Evolutionary conservation across 2,329 filamentous ascomycete species (phyloP), one percentile per base, ranked within the genome.

Genomic region (Didymella lethalis): DNA sequence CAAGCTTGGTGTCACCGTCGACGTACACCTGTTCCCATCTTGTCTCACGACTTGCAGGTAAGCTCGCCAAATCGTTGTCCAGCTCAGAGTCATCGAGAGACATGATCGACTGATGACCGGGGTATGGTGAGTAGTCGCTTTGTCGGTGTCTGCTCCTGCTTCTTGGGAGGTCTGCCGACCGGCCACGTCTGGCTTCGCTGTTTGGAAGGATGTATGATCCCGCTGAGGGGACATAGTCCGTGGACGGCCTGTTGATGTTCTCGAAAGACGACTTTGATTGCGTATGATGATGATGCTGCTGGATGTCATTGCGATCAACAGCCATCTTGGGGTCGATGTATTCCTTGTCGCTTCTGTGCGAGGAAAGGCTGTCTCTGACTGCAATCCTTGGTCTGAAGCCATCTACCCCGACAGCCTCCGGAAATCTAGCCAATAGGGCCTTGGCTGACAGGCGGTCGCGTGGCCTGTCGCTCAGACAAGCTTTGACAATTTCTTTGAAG

Each of bases 401-500:
- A 10, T 54, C 55, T 4, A 66, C 48, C n/a, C 59, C 23, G 10
- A 52, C 18, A 11, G 60, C 46, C 3, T 75, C 65, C 0, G 78
- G 78, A 43, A 77, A 75, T 34, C 57, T 65, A 16, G 56, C 50
- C 10, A 96, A 81, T 14, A 98, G 83, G 26, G 88, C 84, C 48
- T 87, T 86, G 3, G 95, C 94, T 49, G 92, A 88, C 11, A 87
- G 80, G 49, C 95, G 86, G 54, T 86, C 81, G 56, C 90, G 87
- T 7, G 95, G 94, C 58, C 88, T 84, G 28, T 89, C 84, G 63
- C 86, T 90, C 50, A 98, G 82, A 73, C 94, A 98, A 16, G 87
- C 87, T 52, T 88, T 85, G 36, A 96, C 88, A 48, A 97, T 83
- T 16, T 85, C 82, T 59, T 87, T 86, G 76, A 91, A 98, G 84